Base-by-base conservation (phyloP, 768 basidiomycete genomes). In the Suillus decipiens region DNA sequence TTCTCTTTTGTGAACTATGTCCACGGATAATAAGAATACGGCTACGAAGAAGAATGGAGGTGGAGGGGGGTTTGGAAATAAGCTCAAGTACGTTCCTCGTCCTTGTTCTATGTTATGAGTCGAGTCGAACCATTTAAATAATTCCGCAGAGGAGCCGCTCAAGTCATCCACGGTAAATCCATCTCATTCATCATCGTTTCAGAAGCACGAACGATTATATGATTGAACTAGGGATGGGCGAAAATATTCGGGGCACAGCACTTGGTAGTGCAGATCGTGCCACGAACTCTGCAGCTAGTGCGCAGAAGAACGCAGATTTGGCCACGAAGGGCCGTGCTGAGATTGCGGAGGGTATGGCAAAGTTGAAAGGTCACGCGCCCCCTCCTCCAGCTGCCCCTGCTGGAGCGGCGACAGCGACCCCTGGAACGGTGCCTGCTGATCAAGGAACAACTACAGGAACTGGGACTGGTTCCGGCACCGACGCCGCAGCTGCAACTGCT, bases 211-310 rank as follows among this genome's bases (percentile, higher is more conserved):
- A 28, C 9, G 48, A 8, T 48, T 36, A 62, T 71, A 19, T 24
- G 8, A 51, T 34, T 60, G 19, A 50, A 45, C 15, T 28, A 81
- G 83, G 83, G 3, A 34, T 79, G 1, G 80, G 81, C 8, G 83
- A 84, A 42, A 78, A 72, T 48, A 61, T 84, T 6, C 78, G 82
- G 31, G 84, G 84, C 8, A 76, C 80, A 0, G 63, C 76, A 10
- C 67, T 83, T 53, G 77, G 78, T 12, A 76, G 77, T 3, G 64
- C 82, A 11, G 82, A 84, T 60, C 71, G 72, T 1, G 42, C 76
- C 11, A 66, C 74, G 2, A 65, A 65, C 33, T 57, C 68, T 1
- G 69, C 72, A 6, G 66, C 72, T 14, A 69, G 70, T 0, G 70
- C 69, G 6, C 62, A 67, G 7, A 72, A 70, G 17, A 72, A 83